Conservation (phyloP, 1,284 basidiomycete genomes). For the Cutaneotrichosporon sp. region DNA sequence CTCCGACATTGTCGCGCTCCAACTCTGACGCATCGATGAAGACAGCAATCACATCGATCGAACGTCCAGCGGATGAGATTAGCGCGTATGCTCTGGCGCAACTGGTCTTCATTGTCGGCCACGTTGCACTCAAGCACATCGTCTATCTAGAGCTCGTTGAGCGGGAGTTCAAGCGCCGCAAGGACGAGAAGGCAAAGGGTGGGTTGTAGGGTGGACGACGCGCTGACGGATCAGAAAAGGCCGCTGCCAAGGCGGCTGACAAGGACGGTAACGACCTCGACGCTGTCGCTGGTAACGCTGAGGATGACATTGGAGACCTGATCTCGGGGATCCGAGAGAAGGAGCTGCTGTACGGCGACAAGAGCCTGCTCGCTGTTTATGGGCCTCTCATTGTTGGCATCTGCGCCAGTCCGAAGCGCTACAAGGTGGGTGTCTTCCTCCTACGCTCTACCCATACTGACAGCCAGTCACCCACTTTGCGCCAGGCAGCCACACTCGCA, state of each 20-base stretch:
- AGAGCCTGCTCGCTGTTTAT: constrained; percentile 78
- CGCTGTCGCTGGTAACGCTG: constrained; percentile 93
- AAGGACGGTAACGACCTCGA: constrained; percentile 87
- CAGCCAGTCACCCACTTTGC: constrained; percentile 80
- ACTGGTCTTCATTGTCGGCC: constrained; percentile 87
- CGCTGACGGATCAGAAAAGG: constrained; percentile 44
- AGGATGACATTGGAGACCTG: constrained; percentile 95
- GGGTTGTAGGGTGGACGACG: constrained; percentile 27
- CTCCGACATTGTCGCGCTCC: constrained; percentile 9
- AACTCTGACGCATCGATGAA: constrained; percentile 16
- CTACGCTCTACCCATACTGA: not conserved
- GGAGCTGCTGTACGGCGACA: constrained; percentile 77
- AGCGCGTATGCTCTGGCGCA: constrained; percentile 85
- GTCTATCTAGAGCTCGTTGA: constrained; percentile 97
- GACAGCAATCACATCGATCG: constrained; percentile 29
- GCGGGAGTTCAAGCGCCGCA: constrained; percentile 91
- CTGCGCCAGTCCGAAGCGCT: constrained; percentile 74
- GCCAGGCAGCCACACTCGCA: constrained; percentile 79
- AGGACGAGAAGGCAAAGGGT: constrained; percentile 80
- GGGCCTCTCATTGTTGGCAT: constrained; percentile 87
- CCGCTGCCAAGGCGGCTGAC: constrained; percentile 42
- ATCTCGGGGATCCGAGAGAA: constrained; percentile 77
- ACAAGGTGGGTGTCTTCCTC: constrained; percentile 59
- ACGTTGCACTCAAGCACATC: constrained; percentile 95
- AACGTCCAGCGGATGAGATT: constrained; percentile 53